Conservation (phyloP, 2,329 filamentous ascomycete species). For the Alternaria infectoria region DNA sequence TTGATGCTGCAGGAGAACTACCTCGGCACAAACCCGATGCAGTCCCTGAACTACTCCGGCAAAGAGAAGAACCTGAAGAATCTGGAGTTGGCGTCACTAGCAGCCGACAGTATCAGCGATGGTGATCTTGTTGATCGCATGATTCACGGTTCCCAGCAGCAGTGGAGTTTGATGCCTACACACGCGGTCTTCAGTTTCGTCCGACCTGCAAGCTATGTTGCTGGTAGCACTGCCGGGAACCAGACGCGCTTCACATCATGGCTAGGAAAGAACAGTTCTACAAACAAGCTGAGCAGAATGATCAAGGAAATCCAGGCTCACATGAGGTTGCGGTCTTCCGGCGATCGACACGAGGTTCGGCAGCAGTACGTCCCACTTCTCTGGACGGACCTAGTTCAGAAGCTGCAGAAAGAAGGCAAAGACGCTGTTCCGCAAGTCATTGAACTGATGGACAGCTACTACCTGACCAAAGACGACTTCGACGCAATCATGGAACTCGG, state of each 20-base stretch:
- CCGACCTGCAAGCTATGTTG: constrained; percentile 82
- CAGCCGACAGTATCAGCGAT: constrained; percentile 95
- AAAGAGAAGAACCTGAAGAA: constrained; percentile 78
- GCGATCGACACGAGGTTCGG: constrained; percentile 89
- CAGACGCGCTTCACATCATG: constrained; percentile 82
- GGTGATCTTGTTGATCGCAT: constrained; percentile 95
- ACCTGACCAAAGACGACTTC: constrained; percentile 91
- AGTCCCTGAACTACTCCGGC: constrained; percentile 65
- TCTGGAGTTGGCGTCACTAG: constrained; percentile 85
- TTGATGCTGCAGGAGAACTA: constrained; percentile 99
- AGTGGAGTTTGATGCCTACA: constrained; percentile 97
- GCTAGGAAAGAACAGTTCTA: constrained; percentile 94
- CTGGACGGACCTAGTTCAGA: constrained; percentile 79
- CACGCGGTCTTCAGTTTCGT: constrained; percentile 97
- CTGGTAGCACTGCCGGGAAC: constrained; percentile 72
- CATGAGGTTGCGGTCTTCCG: constrained; percentile 89
- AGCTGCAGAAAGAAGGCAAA: constrained; percentile 78
- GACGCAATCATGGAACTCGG: constrained; percentile 92
- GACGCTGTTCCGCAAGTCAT: constrained; percentile 84
- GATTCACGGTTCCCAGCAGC: constrained; percentile 98
- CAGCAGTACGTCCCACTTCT: constrained; percentile 92
- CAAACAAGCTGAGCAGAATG: constrained; percentile 72
- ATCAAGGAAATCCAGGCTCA: constrained; percentile 96
- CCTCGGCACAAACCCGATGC: constrained; percentile 78
- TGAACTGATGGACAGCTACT: constrained; percentile 96